These are phyloP conservation scores for Fusarium chlamydosporum DNA, from an alignment of 2,329 filamentous ascomycete species.

Conservation along the genomic window DNA sequence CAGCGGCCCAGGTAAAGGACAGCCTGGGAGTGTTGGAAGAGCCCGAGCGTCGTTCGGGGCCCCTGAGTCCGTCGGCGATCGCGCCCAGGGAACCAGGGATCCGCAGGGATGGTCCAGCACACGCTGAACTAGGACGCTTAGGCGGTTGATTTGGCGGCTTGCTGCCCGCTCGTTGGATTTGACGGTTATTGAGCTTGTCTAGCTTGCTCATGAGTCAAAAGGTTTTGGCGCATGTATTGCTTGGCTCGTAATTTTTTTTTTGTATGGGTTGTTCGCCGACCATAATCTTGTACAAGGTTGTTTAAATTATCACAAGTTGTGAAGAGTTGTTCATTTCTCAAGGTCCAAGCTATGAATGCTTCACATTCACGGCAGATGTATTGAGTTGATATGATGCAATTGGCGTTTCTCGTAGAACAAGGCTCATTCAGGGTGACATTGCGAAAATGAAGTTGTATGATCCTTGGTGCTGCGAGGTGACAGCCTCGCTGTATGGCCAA, in stretches of 20 bases:
- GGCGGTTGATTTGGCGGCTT: conserved; percentile 16
- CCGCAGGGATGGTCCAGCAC: conserved; percentile 32
- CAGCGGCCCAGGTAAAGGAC: conserved; percentile 46
- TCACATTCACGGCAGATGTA: background rate
- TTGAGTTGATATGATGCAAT: conserved; percentile 18
- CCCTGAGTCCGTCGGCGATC: conserved; percentile 51
- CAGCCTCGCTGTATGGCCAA: conserved; percentile 34
- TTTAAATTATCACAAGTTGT: conserved; percentile 14
- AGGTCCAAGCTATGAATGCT: conserved; percentile 8
- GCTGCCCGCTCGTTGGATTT: conserved; percentile 15
- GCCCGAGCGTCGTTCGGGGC: conserved; percentile 51
- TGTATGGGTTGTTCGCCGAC: conserved; percentile 14
- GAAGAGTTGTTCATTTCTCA: conserved; percentile 10
- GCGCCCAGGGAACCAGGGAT: conserved; percentile 43
- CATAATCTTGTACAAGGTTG: conserved; percentile 7
- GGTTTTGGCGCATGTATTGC: conserved; percentile 9
- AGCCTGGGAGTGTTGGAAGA: conserved; percentile 37
- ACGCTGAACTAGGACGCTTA: conserved; percentile 23
- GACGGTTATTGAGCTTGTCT: conserved; percentile 33
- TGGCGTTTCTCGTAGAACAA: background rate
- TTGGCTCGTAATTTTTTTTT: conserved; percentile 9
- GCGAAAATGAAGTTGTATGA: background rate
- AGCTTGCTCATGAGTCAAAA: conserved; percentile 34
- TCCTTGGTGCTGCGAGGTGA: conserved; percentile 7
- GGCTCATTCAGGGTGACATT: conserved; percentile 8